phyloP scores from a whole-genome alignment of 179 eudicot species.

The Spinacia oleracea region DNA sequence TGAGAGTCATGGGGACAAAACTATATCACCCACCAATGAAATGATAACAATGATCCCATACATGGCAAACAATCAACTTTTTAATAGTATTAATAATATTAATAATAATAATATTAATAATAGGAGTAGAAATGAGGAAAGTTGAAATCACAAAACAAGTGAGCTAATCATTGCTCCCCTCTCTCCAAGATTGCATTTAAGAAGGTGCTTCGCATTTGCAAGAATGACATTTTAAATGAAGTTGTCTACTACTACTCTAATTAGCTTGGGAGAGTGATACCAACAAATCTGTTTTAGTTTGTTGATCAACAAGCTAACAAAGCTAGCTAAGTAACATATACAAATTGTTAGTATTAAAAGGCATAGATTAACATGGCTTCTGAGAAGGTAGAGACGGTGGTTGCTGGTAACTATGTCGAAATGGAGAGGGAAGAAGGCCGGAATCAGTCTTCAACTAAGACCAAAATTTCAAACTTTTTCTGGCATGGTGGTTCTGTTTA shows the following conservation, averaged over 20 bases:
- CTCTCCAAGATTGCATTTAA: conserved; percentile 19
- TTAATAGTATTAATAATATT: not conserved
- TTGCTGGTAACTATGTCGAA: conserved; percentile 76
- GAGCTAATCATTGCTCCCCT: conserved; percentile 33
- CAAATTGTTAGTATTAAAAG: too few relatives aligned
- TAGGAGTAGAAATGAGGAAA: not conserved
- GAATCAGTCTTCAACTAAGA: conserved; percentile 32
- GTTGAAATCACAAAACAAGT: conserved; percentile 29
- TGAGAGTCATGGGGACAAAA: conserved; percentile 22
- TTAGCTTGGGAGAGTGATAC: too few relatives aligned
- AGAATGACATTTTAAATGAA: not conserved
- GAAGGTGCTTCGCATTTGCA: not conserved
- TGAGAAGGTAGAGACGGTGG: conserved; percentile 82
- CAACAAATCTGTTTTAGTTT: too few relatives aligned
- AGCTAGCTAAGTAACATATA: too few relatives aligned
- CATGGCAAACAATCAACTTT: conserved; percentile 12
- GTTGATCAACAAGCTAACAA: too few relatives aligned
- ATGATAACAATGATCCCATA: conserved; percentile 29
- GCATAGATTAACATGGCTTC: too few relatives aligned
- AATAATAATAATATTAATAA: too few relatives aligned
- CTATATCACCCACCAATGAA: conserved; percentile 32
- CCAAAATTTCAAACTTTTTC: conserved; percentile 57
- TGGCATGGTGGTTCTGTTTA: conserved; percentile 97
- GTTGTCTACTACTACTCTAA: not conserved
- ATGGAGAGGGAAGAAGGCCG: conserved; percentile 67